A percentile compares a stretch with the other conserved stretches of the same genome.
Conservation (phyloP, 257 asterid species). For the Solanum arcanum region DNA sequence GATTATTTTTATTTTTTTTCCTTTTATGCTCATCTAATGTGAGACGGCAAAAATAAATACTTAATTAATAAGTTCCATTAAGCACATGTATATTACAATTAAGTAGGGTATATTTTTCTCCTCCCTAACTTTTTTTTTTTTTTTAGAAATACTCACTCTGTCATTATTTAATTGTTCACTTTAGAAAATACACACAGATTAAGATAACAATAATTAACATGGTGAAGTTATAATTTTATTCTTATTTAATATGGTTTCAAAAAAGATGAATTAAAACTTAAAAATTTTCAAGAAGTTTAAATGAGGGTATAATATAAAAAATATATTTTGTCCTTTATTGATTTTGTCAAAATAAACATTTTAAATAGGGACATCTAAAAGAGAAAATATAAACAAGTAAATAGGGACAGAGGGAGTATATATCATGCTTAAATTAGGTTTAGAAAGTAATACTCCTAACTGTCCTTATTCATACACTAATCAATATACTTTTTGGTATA, state of each 20-base stretch:
- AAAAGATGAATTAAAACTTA: too few relatives aligned
- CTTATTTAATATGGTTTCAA: too few relatives aligned
- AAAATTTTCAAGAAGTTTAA: too few relatives aligned
- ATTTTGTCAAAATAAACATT: too few relatives aligned
- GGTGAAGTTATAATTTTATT: too few relatives aligned
- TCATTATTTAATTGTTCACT: accelerated
- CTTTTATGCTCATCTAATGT: not conserved
- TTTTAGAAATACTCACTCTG: accelerated
- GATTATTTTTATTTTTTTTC: not conserved
- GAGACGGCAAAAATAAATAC: not conserved
- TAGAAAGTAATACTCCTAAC: not conserved
- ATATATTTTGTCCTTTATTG: too few relatives aligned
- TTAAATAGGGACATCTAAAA: too few relatives aligned
- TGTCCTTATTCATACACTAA: not conserved
- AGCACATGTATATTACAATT: not conserved
- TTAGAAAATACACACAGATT: too few relatives aligned
- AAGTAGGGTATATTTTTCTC: not conserved
- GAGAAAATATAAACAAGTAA: too few relatives aligned
- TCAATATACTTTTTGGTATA: not conserved
- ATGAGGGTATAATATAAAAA: too few relatives aligned
- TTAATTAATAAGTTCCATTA: not conserved
- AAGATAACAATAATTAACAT: too few relatives aligned
- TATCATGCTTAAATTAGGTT: not conserved
- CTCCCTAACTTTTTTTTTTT: not conserved
- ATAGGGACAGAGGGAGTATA: too few relatives aligned